Conservation (phyloP, 805 yeast genomes). For the Saccharomyces cerevisiae region DNA sequence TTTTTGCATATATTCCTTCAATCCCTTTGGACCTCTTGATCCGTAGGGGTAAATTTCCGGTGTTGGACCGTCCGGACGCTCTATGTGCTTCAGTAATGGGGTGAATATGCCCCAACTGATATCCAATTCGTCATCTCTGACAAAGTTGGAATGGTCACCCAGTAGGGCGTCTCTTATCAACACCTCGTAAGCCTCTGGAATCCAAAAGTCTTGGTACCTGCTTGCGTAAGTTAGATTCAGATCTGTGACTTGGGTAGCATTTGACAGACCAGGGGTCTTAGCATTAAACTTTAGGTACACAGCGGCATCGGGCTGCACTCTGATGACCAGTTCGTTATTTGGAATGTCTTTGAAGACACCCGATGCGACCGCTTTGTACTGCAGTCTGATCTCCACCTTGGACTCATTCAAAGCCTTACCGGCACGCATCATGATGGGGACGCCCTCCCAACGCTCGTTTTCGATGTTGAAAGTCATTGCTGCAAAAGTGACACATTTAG, state of each 20-base stretch:
- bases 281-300: constrained; percentile 88
- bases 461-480: constrained; percentile 70
- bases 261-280: constrained; percentile 86
- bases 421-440: constrained; percentile 90
- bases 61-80: constrained; percentile 56
- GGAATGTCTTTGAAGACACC: constrained; percentile 77
- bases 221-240: constrained; percentile 78
- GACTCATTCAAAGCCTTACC: constrained; percentile 95
- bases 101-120: constrained; percentile 90
- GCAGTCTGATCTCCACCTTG: constrained; percentile 90
- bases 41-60: constrained; percentile 78
- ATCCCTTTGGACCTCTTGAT: constrained; percentile 72
- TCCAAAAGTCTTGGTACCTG: constrained; percentile 82
- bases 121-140: constrained; percentile 94
- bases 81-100: constrained; percentile 76
- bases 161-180: constrained; percentile 81
- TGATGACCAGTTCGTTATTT: constrained; percentile 86
- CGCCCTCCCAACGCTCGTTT: constrained; percentile 98
- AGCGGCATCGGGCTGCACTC: constrained; percentile 93
- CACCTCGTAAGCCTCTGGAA: constrained; percentile 97
- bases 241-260: constrained; percentile 76
- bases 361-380: constrained; percentile 76
- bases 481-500: constrained; percentile 88
- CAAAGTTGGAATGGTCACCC: constrained; percentile 95
- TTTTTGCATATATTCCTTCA: constrained; percentile 50